phyloP scores from a whole-genome alignment of 176 grass and related monocot species.

The Zizania latifolia region DNA sequence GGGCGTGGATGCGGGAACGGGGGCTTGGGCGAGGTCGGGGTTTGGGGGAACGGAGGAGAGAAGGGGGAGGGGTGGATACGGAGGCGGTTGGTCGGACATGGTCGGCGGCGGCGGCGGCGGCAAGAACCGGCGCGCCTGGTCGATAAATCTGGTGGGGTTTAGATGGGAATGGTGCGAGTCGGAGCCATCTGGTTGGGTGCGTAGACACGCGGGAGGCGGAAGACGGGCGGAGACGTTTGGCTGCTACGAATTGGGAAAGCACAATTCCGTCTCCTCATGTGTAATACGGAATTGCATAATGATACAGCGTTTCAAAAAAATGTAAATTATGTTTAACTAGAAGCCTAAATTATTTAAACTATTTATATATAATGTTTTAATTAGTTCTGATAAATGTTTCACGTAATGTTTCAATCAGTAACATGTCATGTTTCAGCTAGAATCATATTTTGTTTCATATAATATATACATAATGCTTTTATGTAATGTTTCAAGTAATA shows the following conservation, averaged over 20 bases:
- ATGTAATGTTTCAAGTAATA: too few relatives aligned
- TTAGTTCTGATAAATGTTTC: too few relatives aligned
- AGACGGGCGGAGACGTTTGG: background rate
- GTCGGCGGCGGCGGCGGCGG: constrained; percentile 18
- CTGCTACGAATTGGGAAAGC: background rate
- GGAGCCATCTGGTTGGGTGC: background rate
- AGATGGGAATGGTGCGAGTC: background rate
- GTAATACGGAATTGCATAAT: constrained; percentile 18
- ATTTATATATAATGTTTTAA: too few relatives aligned
- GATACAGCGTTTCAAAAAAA: too few relatives aligned
- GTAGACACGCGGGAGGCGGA: background rate
- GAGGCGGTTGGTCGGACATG: constrained; percentile 55
- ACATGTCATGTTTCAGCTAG: too few relatives aligned
- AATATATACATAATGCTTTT: too few relatives aligned
- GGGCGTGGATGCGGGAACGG: background rate
- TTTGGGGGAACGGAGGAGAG: constrained; percentile 30
- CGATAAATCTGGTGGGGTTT: constrained; percentile 27
- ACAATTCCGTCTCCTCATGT: background rate
- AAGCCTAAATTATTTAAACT: too few relatives aligned
- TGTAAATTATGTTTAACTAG: too few relatives aligned
- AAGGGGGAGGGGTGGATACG: constrained; percentile 27
- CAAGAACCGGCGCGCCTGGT: background rate
- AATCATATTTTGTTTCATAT: too few relatives aligned
- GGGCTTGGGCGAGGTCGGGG: constrained; percentile 23
- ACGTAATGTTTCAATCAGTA: too few relatives aligned